A percentile compares a stretch with the other conserved stretches of the same genome.
Conservation (phyloP, 495 filamentous ascomycete genomes). For the Aspergillus mulundensis region DNA sequence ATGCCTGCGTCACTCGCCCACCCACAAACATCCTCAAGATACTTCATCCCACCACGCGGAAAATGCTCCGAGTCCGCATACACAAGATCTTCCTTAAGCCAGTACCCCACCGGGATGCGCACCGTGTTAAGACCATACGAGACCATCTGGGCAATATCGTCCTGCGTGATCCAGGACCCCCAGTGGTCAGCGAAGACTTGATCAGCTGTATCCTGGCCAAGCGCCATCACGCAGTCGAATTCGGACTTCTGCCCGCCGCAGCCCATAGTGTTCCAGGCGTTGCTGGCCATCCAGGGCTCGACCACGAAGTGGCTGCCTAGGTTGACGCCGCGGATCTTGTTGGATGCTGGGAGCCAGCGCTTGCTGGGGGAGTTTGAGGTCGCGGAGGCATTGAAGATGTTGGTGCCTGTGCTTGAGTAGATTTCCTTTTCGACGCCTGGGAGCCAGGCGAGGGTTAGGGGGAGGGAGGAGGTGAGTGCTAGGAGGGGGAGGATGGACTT, state of each 20-base stretch:
- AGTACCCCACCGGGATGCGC: constrained; percentile 61
- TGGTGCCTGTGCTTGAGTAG: constrained; percentile 20
- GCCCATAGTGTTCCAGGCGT: constrained; percentile 51
- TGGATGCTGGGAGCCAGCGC: constrained; percentile 8
- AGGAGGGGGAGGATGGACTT: neutral
- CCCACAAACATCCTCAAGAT: constrained; percentile 50
- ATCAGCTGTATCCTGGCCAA: constrained; percentile 54
- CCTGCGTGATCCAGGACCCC: constrained; percentile 53
- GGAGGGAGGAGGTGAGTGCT: neutral
- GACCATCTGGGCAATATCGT: constrained; percentile 51
- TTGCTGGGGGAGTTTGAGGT: neutral
- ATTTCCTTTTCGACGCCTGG: constrained; percentile 29
- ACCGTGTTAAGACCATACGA: constrained; percentile 57
- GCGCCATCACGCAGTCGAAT: constrained; percentile 51
- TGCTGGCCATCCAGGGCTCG: constrained; percentile 55
- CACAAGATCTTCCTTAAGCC: constrained; percentile 57
- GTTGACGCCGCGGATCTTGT: constrained; percentile 60
- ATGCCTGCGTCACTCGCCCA: constrained; percentile 53
- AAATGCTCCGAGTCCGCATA: constrained; percentile 51
- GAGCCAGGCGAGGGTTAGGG: constrained; percentile 26
- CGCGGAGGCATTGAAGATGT: constrained; percentile 21
- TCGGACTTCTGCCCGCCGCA: constrained; percentile 49
- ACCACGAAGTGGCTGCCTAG: constrained; percentile 57
- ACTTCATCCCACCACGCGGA: constrained; percentile 50
- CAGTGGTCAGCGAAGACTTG: constrained; percentile 54